phyloP scores from a whole-genome alignment of 1,284 basidiomycete species.

The Schizopora paradoxa region DNA sequence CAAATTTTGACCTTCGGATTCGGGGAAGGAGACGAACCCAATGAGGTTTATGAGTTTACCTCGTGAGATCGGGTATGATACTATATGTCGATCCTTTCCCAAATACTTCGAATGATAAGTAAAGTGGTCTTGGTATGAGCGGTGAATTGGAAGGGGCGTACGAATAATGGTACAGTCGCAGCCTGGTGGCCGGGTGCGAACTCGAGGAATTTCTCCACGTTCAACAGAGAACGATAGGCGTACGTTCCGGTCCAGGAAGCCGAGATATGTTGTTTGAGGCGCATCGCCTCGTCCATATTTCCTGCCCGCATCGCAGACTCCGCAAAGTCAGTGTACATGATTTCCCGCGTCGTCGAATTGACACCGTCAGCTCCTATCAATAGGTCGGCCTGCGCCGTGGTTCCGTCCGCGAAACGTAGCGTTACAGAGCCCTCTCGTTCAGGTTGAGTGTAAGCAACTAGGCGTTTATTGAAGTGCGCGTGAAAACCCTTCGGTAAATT shows the following conservation, averaged over 20 bases:
- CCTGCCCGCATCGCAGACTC: conserved; percentile 14
- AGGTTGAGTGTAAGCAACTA: conserved; percentile 23
- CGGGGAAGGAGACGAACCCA: conserved; percentile 20
- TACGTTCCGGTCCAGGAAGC: conserved; percentile 40
- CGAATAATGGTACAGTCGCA: conserved; percentile 19
- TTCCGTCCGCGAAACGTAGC: conserved; percentile 33
- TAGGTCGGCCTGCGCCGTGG: conserved; percentile 34
- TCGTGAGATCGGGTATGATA: conserved; percentile 26
- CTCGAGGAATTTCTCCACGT: conserved; percentile 28
- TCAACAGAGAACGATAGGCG: conserved; percentile 37
- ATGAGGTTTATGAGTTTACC: conserved; percentile 23
- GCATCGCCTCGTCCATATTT: background rate
- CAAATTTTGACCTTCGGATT: conserved; percentile 21
- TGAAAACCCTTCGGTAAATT: conserved; percentile 26
- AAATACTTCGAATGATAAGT: conserved; percentile 31
- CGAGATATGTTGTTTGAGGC: conserved; percentile 23
- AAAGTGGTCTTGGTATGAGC: background rate
- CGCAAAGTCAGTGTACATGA: conserved; percentile 30
- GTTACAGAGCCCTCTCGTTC: conserved; percentile 18
- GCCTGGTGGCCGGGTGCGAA: conserved; percentile 32
- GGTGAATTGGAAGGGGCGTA: conserved; percentile 4
- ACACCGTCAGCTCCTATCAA: conserved; percentile 44
- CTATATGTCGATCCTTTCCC: conserved; percentile 33
- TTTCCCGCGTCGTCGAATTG: conserved; percentile 32
- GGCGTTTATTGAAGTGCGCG: conserved; percentile 31